Percentiles rank a stretch among this genome's conserved stretches.
Conservation (phyloP, 768 basidiomycete species). For the Pleurotus sapidus region DNA sequence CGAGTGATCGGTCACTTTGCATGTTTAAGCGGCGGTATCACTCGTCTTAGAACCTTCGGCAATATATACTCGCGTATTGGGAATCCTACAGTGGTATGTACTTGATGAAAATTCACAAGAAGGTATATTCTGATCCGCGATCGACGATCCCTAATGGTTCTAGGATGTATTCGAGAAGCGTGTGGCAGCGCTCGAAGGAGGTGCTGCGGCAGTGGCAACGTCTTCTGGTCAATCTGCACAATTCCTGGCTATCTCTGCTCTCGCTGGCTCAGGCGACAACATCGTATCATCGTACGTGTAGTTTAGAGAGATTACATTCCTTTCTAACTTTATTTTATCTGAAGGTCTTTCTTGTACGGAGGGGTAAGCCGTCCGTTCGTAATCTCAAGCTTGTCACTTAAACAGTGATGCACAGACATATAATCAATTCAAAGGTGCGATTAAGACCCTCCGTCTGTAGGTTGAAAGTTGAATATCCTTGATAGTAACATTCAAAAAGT, state of each 20-base stretch:
- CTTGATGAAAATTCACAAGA: no score
- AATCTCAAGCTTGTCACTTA: background rate
- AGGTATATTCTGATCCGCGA: no score
- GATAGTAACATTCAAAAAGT: slow-evolving; percentile 64
- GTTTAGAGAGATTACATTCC: no score
- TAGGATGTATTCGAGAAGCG: slow-evolving; percentile 80
- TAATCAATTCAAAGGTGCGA: slow-evolving; percentile 64
- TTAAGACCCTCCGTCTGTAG: slow-evolving; percentile 33
- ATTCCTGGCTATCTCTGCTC: slow-evolving; percentile 62
- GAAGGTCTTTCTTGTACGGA: slow-evolving; percentile 67
- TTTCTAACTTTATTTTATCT: no score
- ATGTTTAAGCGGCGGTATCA: background rate
- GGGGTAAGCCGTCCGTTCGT: slow-evolving; percentile 44
- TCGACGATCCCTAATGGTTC: background rate
- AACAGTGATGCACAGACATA: slow-evolving; percentile 43
- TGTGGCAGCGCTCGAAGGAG: slow-evolving; percentile 79
- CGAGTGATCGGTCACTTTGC: background rate
- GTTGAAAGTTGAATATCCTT: slow-evolving; percentile 34
- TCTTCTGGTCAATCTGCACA: slow-evolving; percentile 78
- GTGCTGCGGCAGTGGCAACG: slow-evolving; percentile 70
- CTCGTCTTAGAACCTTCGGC: slow-evolving; percentile 40
- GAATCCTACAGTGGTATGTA: slow-evolving; percentile 61
- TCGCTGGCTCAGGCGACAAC: slow-evolving; percentile 70
- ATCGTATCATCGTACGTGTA: slow-evolving; percentile 71
- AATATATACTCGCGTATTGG: slow-evolving; percentile 68